Percentiles rank a stretch among this genome's conserved stretches.
These are phyloP conservation scores for Puccinia hordei DNA, from an alignment of 1,284 basidiomycete genomes.

Conservation along the genomic window DNA sequence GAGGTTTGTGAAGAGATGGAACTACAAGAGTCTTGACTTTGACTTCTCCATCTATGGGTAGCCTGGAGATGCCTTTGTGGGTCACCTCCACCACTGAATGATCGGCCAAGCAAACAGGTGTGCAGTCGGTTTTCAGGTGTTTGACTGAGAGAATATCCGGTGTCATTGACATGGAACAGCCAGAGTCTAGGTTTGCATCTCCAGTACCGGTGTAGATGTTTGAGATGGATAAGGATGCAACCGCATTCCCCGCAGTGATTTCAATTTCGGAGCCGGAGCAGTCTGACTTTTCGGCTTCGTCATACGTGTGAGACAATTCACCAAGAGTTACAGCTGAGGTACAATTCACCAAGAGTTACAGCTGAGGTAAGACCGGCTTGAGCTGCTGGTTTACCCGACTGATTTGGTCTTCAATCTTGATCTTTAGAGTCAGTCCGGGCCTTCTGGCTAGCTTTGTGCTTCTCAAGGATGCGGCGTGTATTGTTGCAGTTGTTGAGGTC, in stretches of 20 bases:
- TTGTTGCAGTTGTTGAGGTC: not conserved
- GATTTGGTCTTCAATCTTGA: not conserved
- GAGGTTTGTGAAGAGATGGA: no score
- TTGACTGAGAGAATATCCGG: not conserved
- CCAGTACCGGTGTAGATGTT: not conserved
- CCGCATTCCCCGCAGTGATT: not conserved
- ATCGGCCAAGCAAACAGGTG: not conserved
- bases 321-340: not conserved
- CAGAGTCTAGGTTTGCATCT: not conserved
- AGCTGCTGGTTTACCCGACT: not conserved
- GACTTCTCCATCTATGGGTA: no score
- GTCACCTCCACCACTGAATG: no score
- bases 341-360: not conserved
- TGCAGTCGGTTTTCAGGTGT: not conserved
- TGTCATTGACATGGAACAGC: not conserved
- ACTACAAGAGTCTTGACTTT: no score
- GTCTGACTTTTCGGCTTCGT: not conserved
- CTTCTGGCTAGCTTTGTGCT: not conserved
- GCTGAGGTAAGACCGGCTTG: not conserved
- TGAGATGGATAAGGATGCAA: not conserved
- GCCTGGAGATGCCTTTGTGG: no score
- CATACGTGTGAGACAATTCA: not conserved
- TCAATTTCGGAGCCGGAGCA: not conserved
- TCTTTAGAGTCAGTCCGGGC: not conserved
- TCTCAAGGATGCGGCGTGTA: not conserved